Evolutionary conservation across 352 stramenopile genomes (phyloP).

Genomic region (Phytophthora multivora): DNA sequence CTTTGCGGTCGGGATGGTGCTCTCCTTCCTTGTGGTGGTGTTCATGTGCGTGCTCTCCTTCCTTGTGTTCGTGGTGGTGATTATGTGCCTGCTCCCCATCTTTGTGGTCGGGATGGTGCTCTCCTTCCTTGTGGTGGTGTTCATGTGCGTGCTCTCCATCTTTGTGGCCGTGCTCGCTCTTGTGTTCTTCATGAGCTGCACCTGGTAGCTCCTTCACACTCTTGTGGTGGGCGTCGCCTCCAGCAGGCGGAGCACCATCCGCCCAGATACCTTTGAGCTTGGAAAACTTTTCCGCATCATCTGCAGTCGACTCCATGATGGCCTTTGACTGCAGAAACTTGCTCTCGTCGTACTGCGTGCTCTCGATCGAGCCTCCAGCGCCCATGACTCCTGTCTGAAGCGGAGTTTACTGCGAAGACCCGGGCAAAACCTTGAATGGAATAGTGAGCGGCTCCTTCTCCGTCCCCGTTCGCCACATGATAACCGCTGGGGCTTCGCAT

Average conservation of each 20-base stretch:
- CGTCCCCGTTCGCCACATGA: background rate
- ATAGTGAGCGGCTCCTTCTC: background rate
- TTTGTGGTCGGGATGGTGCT: slow-evolving; percentile 6
- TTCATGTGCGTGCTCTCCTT: background rate
- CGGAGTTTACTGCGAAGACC: slow-evolving; percentile 14
- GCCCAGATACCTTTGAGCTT: slow-evolving; percentile 75
- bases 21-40: slow-evolving; percentile 6
- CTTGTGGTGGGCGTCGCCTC: slow-evolving; percentile 33
- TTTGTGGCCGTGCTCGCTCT: slow-evolving; percentile 7
- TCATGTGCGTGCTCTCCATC: background rate
- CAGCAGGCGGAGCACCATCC: slow-evolving; percentile 23
- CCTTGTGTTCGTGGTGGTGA: background rate
- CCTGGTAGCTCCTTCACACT: background rate
- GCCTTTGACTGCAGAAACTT: slow-evolving; percentile 77
- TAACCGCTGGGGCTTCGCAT: slow-evolving; percentile 7
- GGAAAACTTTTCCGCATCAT: slow-evolving; percentile 74
- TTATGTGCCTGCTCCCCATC: background rate
- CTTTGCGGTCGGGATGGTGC: background rate
- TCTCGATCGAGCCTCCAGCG: slow-evolving; percentile 56
- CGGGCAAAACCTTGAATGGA: slow-evolving; percentile 32
- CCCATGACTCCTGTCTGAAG: slow-evolving; percentile 41
- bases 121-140: slow-evolving; percentile 7
- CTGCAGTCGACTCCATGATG: slow-evolving; percentile 60
- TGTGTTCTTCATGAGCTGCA: slow-evolving; percentile 5
- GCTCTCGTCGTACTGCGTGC: slow-evolving; percentile 55